A percentile compares a stretch with the other conserved stretches of the same genome.
These are phyloP conservation scores for Monilinia polystroma DNA, from an alignment of 2,329 filamentous ascomycete genomes.

Conservation along the genomic window DNA sequence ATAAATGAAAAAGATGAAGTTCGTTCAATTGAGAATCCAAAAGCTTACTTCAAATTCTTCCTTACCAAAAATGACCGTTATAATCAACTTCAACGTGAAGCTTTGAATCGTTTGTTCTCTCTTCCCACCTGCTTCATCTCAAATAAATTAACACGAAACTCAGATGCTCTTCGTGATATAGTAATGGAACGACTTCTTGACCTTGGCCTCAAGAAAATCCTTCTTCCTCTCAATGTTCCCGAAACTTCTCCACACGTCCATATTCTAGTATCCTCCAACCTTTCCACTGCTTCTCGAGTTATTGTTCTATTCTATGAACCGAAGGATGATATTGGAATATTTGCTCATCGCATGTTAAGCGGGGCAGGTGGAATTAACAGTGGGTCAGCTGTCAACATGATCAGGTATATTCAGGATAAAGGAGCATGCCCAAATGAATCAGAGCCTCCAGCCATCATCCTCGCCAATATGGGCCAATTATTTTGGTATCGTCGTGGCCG, in stretches of 20 bases:
- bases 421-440: slow-evolving; percentile 27
- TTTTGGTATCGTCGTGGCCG: slow-evolving; percentile 69
- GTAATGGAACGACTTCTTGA: slow-evolving; percentile 60
- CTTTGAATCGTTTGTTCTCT: slow-evolving; percentile 66
- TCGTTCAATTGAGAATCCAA: slow-evolving; percentile 64
- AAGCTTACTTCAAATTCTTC: slow-evolving; percentile 72
- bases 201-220: slow-evolving; percentile 58
- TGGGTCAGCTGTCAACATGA: slow-evolving; percentile 69
- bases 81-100: slow-evolving; percentile 72
- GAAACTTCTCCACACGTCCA: slow-evolving; percentile 59
- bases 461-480: slow-evolving; percentile 76
- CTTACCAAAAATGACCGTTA: slow-evolving; percentile 70
- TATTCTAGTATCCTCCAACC: slow-evolving; percentile 62
- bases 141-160: slow-evolving; percentile 14
- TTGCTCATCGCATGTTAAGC: slow-evolving; percentile 67
- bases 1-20: slow-evolving; percentile 75
- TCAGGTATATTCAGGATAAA: slow-evolving; percentile 46
- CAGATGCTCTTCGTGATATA: slow-evolving; percentile 62
- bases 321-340: slow-evolving; percentile 69
- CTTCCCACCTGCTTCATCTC: not conserved
- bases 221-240: slow-evolving; percentile 57
- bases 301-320: slow-evolving; percentile 74
- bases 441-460: slow-evolving; percentile 59
- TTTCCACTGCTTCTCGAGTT: slow-evolving; percentile 59
- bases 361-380: slow-evolving; percentile 63